Base-by-base conservation (phyloP, 768 basidiomycete genomes). In the Neoboletus magnificus region DNA sequence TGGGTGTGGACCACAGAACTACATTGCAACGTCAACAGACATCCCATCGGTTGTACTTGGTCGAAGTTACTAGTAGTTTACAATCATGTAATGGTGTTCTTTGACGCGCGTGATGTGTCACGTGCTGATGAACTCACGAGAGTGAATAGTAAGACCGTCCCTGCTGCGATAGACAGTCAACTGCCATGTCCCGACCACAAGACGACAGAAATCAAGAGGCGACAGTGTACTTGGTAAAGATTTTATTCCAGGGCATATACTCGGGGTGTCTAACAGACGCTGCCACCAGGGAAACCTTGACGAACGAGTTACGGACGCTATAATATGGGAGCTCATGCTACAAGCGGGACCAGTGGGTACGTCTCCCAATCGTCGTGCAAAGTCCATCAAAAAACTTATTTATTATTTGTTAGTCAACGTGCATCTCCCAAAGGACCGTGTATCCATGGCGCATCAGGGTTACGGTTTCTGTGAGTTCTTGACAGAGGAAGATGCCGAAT, bases 391-490 rank as follows among this genome's bases (percentile, higher is more conserved):
- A 29, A 22, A 8, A 13, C 52, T 51, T n/a, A 32, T 25, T 10
- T 5, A 0, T 30, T 50, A 16, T 50, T 36, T 15, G 23, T 22
- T 61, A 96, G 96, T 94, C 22, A 99, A 98, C 68, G 95, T 98
- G 0, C 97, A 98, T 74, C 79, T 99, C 8, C 95, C 97, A 15
- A 99, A 98, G 76, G 97, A 99, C 74, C 87, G 97, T 63, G 92
- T 99, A 54, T 97, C 94, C 13, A 96, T 95, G 91, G 82, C 91
- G 1, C 97, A 98, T 71, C 97, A 99, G 75, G 97, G 97, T 45
- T 99, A 98, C 75, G 97, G 97, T 39, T 99, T 99, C 77, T 98
- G 96, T 82, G 97, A 99, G 79, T 98, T 99, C 73, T 77, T 96
- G 74, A 94, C 94, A 37, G 95, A 98, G 77, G 95, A 97, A 72